Base-by-base conservation (phyloP, 805 yeast genomes). In the Yarrowia sp. region DNA sequence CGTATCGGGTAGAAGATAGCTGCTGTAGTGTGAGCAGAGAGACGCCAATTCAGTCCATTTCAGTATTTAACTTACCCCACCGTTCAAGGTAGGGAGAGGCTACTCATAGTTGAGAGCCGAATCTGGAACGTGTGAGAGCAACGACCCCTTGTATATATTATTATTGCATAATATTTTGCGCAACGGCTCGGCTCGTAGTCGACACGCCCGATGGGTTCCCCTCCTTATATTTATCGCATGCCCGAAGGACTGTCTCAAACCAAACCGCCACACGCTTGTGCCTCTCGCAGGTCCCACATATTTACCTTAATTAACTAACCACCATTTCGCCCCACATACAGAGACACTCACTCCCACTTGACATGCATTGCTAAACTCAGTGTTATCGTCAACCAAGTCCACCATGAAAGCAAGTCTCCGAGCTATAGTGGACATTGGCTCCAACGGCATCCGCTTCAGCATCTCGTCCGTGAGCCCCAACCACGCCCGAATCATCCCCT, bases 381-480 rank as follows among this genome's bases (percentile, higher is more conserved):
- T 21, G 42, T 38, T 13, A 5, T 38, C 25, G 41, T 21, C 5
- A 18, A 3, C 16, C n/a, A 18, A n/a, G n/a, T n/a, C 29, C 4
- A 49, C 42, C 58, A 51, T 51, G 58, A 51, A 51, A 51, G 16
- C 58, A 14, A 51, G 42, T 24, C 62, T 69, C 21, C 46, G 65
- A 47, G 90, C 86, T 8, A 82, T 87, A 47, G 90, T 86, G 3
- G 92, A 88, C 70, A 85, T 88, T 19, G 93, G 92, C 8, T 84
- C 92, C 18, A 85, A 86, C 69, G 92, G 90, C 36, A 80, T 87
- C 47, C 75, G 92, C 59, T 86, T 88, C 69, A 82, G 88, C 41
- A 86, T 87, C 39, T 83, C 90, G 16, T 85, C 90, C 2, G 78
- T 82, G 53, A 86, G 87, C 3, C 77, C 86, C 0, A 85, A 81